These are phyloP conservation scores for Breynia disticha DNA, from an alignment of 441 rosid species.

Conservation along the genomic window DNA sequence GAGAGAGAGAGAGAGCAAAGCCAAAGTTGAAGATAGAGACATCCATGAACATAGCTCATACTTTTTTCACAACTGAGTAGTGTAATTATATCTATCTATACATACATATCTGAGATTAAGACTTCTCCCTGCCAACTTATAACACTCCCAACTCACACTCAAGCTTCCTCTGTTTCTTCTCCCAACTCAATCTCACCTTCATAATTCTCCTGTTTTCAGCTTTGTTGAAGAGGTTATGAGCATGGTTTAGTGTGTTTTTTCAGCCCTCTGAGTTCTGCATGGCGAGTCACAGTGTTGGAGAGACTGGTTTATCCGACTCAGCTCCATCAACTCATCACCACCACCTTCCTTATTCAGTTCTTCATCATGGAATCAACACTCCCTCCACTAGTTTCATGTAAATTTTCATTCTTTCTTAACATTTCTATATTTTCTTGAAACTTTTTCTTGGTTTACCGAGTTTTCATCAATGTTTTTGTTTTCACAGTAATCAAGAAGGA, in stretches of 20 bases:
- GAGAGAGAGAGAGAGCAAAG: constrained; percentile 19
- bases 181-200: too few relatives aligned
- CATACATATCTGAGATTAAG: constrained; percentile 32
- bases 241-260: constrained; percentile 19
- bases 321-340: constrained; percentile 55
- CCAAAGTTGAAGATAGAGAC: constrained; percentile 34
- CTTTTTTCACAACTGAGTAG: constrained; percentile 20
- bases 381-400: constrained; percentile 46
- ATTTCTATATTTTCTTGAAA: not conserved
- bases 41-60: constrained; percentile 27
- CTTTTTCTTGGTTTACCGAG: not conserved
- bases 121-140: constrained; percentile 32
- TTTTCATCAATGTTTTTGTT: constrained; percentile 7
- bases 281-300: constrained; percentile 77
- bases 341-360: constrained; percentile 46
- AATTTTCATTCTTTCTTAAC: not conserved
- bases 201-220: constrained; percentile 6
- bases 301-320: constrained; percentile 55
- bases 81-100: not conserved
- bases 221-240: constrained; percentile 16
- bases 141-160: constrained; percentile 32
- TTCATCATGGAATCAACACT: constrained; percentile 54
- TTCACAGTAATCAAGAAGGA: constrained; percentile 64
- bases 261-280: constrained; percentile 29
- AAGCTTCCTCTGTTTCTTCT: constrained; percentile 20